A percentile compares a stretch with the other conserved stretches of the same genome.
These are phyloP conservation scores for Fusarium hainanense DNA, from an alignment of 2,329 filamentous ascomycete species.

Conservation along the genomic window DNA sequence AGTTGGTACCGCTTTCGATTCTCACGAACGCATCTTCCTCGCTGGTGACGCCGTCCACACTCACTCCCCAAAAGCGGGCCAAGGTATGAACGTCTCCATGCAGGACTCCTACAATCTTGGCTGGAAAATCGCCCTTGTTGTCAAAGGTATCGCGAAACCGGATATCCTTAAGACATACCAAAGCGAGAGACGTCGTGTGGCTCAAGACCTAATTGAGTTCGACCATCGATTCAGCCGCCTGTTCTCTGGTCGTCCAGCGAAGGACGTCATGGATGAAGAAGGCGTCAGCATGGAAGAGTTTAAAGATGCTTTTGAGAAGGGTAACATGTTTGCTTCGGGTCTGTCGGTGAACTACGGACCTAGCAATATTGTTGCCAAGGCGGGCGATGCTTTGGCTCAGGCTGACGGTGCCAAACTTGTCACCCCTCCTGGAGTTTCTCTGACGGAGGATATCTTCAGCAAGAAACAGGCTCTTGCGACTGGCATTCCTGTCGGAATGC, in stretches of 20 bases:
- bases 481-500: conserved; percentile 58
- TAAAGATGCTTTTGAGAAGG: not conserved
- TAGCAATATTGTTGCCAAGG: not conserved
- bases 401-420: not conserved
- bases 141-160: conserved; percentile 65
- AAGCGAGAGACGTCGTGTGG: conserved; percentile 70
- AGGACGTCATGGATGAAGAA: conserved; percentile 2
- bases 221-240: conserved; percentile 48
- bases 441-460: not conserved
- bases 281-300: not conserved
- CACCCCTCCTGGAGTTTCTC: too few species aligned
- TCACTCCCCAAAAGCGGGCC: conserved; percentile 77
- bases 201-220: conserved; percentile 68
- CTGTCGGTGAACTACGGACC: not conserved
- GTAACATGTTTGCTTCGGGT: not conserved
- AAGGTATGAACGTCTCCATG: conserved; percentile 73
- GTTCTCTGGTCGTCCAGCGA: not conserved
- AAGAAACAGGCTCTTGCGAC: conserved; percentile 14
- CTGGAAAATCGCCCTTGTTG: conserved; percentile 64
- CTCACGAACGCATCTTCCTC: conserved; percentile 65
- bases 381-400: not conserved
- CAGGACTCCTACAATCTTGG: conserved; percentile 71
- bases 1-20: not conserved
- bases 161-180: conserved; percentile 67
- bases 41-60: conserved; percentile 78